Conservation (phyloP, 2,329 filamentous ascomycete genomes). For the Cercospora nicotianae region DNA sequence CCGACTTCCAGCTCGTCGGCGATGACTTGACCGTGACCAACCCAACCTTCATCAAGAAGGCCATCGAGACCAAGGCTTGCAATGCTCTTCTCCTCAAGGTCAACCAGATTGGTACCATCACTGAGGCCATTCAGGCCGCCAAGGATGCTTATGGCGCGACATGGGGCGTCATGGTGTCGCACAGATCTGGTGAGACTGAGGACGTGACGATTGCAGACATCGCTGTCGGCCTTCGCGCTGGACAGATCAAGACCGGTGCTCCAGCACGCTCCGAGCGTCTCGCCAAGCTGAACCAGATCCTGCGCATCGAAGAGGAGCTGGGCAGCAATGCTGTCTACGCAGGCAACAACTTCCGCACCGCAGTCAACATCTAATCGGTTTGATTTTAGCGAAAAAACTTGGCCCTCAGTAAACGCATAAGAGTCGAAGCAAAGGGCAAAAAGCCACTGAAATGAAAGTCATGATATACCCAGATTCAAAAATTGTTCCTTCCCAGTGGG, state of each 20-base stretch:
- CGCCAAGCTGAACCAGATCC: constrained; percentile 99
- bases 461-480: not conserved
- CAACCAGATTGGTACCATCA: constrained; percentile 99
- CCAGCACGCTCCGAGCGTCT: constrained; percentile 95
- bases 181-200: constrained; percentile 98
- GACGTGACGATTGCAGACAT: constrained; percentile 99
- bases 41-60: constrained; percentile 98
- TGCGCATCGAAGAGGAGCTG: constrained; percentile 99
- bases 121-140: constrained; percentile 97
- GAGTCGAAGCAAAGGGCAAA: constrained; percentile 6
- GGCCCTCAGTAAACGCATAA: not conserved
- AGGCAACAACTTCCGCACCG: constrained; percentile 85
- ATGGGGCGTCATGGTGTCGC: constrained; percentile 99
- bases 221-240: constrained; percentile 90
- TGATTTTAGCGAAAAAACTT: not conserved
- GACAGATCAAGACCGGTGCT: constrained; percentile 99
- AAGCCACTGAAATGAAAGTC: constrained; percentile 6
- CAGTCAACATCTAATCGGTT: constrained; percentile 77
- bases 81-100: constrained; percentile 98
- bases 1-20: constrained; percentile 96
- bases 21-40: constrained; percentile 99
- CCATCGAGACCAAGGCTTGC: constrained; percentile 97
- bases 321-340: constrained; percentile 88
- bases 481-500: not conserved
- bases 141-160: constrained; percentile 95